Conservation (phyloP, 805 yeast genomes). For the Saturnispora serradocipensis region DNA sequence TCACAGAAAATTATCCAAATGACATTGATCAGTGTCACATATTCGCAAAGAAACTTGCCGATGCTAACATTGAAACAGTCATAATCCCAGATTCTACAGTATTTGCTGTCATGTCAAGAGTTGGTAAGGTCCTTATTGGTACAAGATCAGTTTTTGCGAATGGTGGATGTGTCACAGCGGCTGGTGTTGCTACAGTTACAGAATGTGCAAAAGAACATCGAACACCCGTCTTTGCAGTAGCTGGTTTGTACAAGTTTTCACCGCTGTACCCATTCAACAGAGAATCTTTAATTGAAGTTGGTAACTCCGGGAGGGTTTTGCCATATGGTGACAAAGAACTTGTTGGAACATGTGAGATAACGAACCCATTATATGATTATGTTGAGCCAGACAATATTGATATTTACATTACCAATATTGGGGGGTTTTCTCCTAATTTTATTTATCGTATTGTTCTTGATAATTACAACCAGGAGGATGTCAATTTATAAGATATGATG, state of each 20-base stretch:
- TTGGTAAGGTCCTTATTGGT: slow-evolving; percentile 91
- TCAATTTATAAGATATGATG: slow-evolving; percentile 33
- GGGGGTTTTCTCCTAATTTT: slow-evolving; percentile 94
- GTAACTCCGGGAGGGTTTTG: slow-evolving; percentile 84
- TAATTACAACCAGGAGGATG: slow-evolving; percentile 83
- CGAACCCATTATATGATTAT: slow-evolving; percentile 86
- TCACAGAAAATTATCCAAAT: slow-evolving; percentile 89
- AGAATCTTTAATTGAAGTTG: slow-evolving; percentile 78
- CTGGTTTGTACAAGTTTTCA: slow-evolving; percentile 87
- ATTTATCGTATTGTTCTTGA: slow-evolving; percentile 92
- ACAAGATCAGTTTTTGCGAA: slow-evolving; percentile 89
- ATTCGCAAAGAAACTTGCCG: slow-evolving; percentile 72
- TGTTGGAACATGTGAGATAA: slow-evolving; percentile 66
- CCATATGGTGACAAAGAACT: slow-evolving; percentile 62
- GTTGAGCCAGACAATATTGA: slow-evolving; percentile 91
- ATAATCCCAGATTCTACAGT: slow-evolving; percentile 89
- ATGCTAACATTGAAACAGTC: slow-evolving; percentile 81
- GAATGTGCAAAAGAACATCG: slow-evolving; percentile 92
- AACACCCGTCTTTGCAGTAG: slow-evolving; percentile 94
- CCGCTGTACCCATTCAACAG: slow-evolving; percentile 88
- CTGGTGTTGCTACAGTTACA: slow-evolving; percentile 89
- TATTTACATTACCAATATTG: slow-evolving; percentile 88
- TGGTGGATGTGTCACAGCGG: slow-evolving; percentile 84
- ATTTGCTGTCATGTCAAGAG: slow-evolving; percentile 93
- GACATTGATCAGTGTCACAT: slow-evolving; percentile 66